phyloP scores from a whole-genome alignment of 768 basidiomycete species.

The Leccinum sublutescens region DNA sequence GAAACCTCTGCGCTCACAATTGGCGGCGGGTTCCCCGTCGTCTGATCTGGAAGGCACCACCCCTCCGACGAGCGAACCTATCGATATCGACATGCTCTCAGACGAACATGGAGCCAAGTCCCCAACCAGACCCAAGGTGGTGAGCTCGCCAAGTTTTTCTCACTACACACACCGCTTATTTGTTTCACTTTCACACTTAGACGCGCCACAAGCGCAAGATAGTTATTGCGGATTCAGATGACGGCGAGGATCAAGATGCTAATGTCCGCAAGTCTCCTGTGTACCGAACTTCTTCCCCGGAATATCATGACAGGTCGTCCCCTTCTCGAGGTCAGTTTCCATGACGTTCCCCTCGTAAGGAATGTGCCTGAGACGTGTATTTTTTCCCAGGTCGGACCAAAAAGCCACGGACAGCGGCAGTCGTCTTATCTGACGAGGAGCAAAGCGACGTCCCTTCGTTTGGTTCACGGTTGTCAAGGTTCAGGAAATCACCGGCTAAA shows the following conservation, averaged over 20 bases:
- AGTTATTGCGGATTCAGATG: constrained; percentile 68
- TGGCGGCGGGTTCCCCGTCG: constrained; percentile 37
- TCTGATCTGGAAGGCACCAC: constrained; percentile 50
- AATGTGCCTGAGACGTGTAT: constrained; percentile 5
- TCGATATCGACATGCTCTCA: constrained; percentile 73
- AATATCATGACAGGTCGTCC: constrained; percentile 26
- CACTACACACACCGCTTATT: not conserved
- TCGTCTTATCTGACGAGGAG: constrained; percentile 47
- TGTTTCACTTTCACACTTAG: constrained; percentile 21
- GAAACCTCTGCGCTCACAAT: constrained; percentile 38
- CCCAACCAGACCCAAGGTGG: constrained; percentile 31
- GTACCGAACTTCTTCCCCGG: constrained; percentile 30
- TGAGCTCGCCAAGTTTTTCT: constrained; percentile 22
- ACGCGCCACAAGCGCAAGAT: constrained; percentile 64
- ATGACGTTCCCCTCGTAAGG: not conserved
- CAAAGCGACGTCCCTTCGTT: constrained; percentile 48
- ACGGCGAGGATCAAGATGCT: constrained; percentile 40
- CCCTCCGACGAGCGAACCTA: constrained; percentile 75
- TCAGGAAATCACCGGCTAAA: constrained; percentile 62
- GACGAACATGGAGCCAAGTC: constrained; percentile 44
- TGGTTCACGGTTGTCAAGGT: constrained; percentile 57
- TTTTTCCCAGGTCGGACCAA: constrained; percentile 47
- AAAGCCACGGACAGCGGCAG: constrained; percentile 54
- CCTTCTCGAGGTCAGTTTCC: constrained; percentile 24
- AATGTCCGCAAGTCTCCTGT: constrained; percentile 11